Evolutionary conservation across 164 flowering plant species (phyloP), one percentile per base, ranked within the genome.

Genomic region (Akebia trifoliata): DNA sequence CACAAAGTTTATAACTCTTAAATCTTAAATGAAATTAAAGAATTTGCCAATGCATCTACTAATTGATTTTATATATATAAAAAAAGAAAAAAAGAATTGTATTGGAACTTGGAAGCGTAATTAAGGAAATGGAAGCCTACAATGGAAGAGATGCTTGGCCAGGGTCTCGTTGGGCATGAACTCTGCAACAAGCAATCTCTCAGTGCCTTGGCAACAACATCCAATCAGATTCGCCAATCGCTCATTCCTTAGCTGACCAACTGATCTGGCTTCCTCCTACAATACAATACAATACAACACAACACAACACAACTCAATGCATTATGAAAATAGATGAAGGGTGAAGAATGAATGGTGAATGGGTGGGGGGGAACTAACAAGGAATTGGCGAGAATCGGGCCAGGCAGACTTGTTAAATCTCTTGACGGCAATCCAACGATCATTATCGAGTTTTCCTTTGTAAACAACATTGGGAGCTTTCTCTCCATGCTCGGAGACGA

Each of bases 401-500:
- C 97, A 90, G 2, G 95, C 90, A 8, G 76, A 59, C 58, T 69
- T 75, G 70, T 81, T 84, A 57, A 89, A 89, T 4, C 94, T 78
- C 69, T 89, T 89, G 31, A 89, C 80, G 32, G 97, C 97, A 69
- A 90, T 61, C 81, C 63, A 75, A 12, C 79, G 75, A 54, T 73
- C 81, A 36, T 70, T 57, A 1, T 78, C 75, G 14, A 24, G 46
- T 2, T n/a, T n/a, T n/a, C n/a, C n/a, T n/a, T n/a, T n/a, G n/a
- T n/a, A n/a, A n/a, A n/a, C n/a, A n/a, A n/a, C 79, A 57, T 90
- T 90, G 6, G 97, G 97, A 56, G 94, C 88, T 66, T 86, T 90
- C 71, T 78, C 92, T 12, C 94, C 94, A 60, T 89, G 97, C 75
- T 89, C 97, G 28, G 94, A 89, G 10, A 89, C 97, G 37, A 89